Base-by-base conservation (phyloP, 805 yeast species). In the Monosporozyma solicola region DNA sequence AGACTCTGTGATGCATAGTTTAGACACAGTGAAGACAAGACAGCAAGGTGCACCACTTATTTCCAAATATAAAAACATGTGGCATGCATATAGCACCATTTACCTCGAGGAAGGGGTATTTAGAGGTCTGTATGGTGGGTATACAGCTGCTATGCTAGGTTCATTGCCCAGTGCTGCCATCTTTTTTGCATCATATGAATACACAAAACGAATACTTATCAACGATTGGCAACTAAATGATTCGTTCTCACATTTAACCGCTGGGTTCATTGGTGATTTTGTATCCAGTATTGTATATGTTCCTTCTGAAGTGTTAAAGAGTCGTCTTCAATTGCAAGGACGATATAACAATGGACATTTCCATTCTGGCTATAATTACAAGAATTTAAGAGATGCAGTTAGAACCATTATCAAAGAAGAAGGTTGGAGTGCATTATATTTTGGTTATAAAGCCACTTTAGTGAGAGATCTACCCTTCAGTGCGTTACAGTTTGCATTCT, bases 11-110 rank as follows among this genome's bases (percentile, higher is more conserved):
- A 94, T 94, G 97, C 97, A 94, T 69, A 91, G 98, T 0, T 71
- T 94, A 37, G 99, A 94, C 65, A 94, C 99, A 0, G 96, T 94
- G 33, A 94, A 94, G 67, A 94, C 99, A 2, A 76, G 99, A 57
- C 99, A 94, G 67, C 99, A 94, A 66, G 98, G 96, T n/a, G 87
- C 95, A 3, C 83, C 87, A 24, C 73, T 76, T 57, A 58, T 59
- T 13, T 57, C 73, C 6, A 85, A 87, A 67, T 92, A 92, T 68
- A 77, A 72, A 55, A 83, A 79, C 61, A 89, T 90, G 84, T 61
- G 84, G 8, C 78, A 81, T 10, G 96, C 97, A 0, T 89, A 86
- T 61, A 56, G 70, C 29, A 84, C 92, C 0, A 85, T 94, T n/a
- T 70, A 85, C 49, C 65, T 75, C 44, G 87, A 92, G 61, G 99